Evolutionary conservation across 164 flowering plant species (phyloP).

Genomic region (Chloranthus sessilifolius): DNA sequence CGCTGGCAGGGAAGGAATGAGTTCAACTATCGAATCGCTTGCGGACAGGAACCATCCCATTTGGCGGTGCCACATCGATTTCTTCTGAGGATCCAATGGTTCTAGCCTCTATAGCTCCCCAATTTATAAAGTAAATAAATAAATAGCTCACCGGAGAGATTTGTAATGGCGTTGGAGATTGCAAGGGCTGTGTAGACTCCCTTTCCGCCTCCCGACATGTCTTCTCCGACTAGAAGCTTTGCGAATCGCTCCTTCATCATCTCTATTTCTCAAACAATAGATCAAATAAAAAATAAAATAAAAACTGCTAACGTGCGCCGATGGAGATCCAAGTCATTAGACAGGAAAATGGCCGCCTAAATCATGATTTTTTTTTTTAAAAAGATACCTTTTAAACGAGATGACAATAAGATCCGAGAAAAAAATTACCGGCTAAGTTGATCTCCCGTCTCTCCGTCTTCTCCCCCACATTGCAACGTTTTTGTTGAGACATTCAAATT

Average conservation of each 20-base stretch:
- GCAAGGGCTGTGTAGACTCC: slow-evolving; percentile 76
- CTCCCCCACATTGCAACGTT: too few species aligned
- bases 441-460: slow-evolving; percentile 24
- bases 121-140: not conserved
- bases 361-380: too few species aligned
- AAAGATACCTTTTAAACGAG: too few species aligned
- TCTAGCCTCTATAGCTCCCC: slow-evolving; percentile 6
- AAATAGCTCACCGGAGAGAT: slow-evolving; percentile 54
- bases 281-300: not conserved
- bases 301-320: too few species aligned
- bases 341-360: too few species aligned
- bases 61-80: slow-evolving; percentile 6
- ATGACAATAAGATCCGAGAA: too few species aligned
- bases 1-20: slow-evolving; percentile 35
- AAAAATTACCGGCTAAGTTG: slow-evolving; percentile 30
- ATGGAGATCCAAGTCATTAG: too few species aligned
- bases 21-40: slow-evolving; percentile 6
- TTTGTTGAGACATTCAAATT: too few species aligned
- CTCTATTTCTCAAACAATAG: slow-evolving; percentile 39
- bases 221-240: slow-evolving; percentile 76
- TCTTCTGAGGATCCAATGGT: slow-evolving; percentile 5
- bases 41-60: slow-evolving; percentile 7
- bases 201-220: slow-evolving; percentile 79
- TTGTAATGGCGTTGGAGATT: slow-evolving; percentile 77
- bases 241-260: slow-evolving; percentile 83